phyloP scores from a whole-genome alignment of 1,284 basidiomycete genomes.

The Coniophora puteana region DNA sequence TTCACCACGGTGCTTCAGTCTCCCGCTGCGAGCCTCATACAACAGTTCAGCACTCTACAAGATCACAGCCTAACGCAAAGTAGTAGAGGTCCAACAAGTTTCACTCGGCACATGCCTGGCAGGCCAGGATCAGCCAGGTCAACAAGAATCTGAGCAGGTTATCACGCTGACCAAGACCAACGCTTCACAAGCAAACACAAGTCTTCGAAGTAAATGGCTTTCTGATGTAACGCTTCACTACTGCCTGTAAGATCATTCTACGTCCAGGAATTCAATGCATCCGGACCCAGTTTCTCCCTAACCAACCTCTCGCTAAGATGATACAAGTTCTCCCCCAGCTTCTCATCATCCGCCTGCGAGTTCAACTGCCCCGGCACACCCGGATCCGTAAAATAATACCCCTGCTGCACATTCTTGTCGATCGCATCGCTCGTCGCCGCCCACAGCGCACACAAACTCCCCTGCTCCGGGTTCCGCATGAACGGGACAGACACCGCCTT shows the following conservation, averaged over 20 bases:
- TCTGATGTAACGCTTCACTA: too few relatives aligned
- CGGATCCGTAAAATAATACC: conserved; percentile 36
- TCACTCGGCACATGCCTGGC: too few relatives aligned
- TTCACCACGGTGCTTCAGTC: too few relatives aligned
- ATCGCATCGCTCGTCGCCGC: conserved; percentile 34
- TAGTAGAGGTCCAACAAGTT: too few relatives aligned
- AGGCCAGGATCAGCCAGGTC: too few relatives aligned
- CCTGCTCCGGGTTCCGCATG: conserved; percentile 34
- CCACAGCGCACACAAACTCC: conserved; percentile 29
- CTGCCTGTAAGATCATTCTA: not conserved
- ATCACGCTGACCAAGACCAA: too few relatives aligned
- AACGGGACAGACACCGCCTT: conserved; percentile 31
- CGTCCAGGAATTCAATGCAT: conserved; percentile 28
- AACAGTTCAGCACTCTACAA: too few relatives aligned
- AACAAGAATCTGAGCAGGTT: too few relatives aligned
- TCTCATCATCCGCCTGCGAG: conserved; percentile 30
- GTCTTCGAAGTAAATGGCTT: too few relatives aligned
- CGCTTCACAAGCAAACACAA: too few relatives aligned
- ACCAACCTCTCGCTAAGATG: conserved; percentile 32
- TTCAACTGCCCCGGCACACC: conserved; percentile 31
- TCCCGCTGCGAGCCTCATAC: too few relatives aligned
- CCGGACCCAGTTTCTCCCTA: conserved; percentile 28
- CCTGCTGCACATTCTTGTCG: conserved; percentile 35
- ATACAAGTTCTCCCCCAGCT: conserved; percentile 31
- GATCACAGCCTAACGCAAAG: too few relatives aligned